These are phyloP conservation scores for Tephrocybe sp. DNA, from an alignment of 768 basidiomycete species.

Conservation along the genomic window DNA sequence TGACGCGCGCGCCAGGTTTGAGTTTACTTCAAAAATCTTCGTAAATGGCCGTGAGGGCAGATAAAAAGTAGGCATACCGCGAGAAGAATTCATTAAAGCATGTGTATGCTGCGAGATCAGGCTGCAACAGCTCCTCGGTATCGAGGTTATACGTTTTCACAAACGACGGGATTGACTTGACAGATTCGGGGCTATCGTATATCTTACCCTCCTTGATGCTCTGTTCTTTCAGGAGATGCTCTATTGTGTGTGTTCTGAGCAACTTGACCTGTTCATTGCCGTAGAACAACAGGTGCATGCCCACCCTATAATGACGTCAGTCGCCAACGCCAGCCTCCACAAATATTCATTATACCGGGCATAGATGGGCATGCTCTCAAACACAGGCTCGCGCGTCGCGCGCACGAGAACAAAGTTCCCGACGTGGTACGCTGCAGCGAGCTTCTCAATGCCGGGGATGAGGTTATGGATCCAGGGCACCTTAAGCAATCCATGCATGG, in stretches of 20 bases:
- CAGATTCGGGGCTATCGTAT: constrained; percentile 54
- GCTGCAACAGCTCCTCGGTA: constrained; percentile 58
- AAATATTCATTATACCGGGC: constrained; percentile 34
- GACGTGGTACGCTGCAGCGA: constrained; percentile 52
- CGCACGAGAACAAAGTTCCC: constrained; percentile 60
- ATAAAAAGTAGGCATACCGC: constrained; percentile 28
- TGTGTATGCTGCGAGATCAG: constrained; percentile 60
- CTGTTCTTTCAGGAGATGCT: constrained; percentile 51
- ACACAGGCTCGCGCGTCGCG: constrained; percentile 49
- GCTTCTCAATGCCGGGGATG: constrained; percentile 55
- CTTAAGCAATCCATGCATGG: constrained; percentile 24
- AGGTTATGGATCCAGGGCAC: constrained; percentile 44
- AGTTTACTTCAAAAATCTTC: constrained; percentile 42
- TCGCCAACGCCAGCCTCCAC: constrained; percentile 8
- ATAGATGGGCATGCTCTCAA: constrained; percentile 77
- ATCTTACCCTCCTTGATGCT: constrained; percentile 60
- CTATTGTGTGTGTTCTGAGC: constrained; percentile 47
- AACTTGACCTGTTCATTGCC: constrained; percentile 50
- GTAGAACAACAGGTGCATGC: constrained; percentile 78
- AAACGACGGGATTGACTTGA: constrained; percentile 54
- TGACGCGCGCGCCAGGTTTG: constrained; percentile 57
- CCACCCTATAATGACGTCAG: constrained; percentile 35
- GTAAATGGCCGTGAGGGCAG: background rate
- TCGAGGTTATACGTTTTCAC: constrained; percentile 55
- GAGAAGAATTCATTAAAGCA: constrained; percentile 83